A percentile compares a stretch with the other conserved stretches of the same genome.
Conservation (phyloP, 2,329 filamentous ascomycete genomes). For the Aphanoascus verrucosus region DNA sequence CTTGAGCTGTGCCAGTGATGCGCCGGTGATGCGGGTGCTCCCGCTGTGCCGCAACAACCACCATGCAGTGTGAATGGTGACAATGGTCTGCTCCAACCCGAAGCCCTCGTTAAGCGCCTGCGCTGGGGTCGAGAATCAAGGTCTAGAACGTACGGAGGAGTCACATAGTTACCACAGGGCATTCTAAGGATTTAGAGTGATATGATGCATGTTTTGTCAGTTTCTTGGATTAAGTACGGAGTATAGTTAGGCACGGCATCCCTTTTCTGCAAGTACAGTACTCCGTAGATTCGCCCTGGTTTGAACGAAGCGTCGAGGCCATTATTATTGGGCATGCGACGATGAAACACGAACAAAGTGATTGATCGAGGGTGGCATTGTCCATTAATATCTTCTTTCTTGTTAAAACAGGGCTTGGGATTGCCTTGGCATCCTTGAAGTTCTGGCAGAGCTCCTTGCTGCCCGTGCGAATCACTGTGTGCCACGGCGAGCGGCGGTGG, state of each 20-base stretch:
- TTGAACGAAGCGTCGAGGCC: too few species aligned
- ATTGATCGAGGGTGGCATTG: neutral
- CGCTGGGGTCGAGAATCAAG: neutral
- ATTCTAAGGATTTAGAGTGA: too few species aligned
- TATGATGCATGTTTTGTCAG: too few species aligned
- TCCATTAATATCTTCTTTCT: neutral
- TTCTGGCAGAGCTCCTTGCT: neutral
- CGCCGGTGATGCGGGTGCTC: neutral
- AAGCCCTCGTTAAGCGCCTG: neutral
- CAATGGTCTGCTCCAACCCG: too few species aligned
- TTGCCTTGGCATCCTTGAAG: neutral
- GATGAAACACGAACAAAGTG: neutral
- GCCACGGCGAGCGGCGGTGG: constrained; percentile 9
- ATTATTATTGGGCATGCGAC: too few species aligned
- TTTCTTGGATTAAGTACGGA: neutral
- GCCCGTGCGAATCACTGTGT: constrained; percentile 8
- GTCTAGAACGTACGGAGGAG: too few species aligned
- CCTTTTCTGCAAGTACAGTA: too few species aligned
- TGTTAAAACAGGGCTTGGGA: neutral
- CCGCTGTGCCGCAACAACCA: neutral
- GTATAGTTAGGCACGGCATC: neutral
- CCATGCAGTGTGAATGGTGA: neutral
- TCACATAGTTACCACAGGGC: too few species aligned
- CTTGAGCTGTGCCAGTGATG: constrained; percentile 18
- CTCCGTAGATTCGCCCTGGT: too few species aligned